phyloP scores from a whole-genome alignment of 2,329 filamentous ascomycete species.

The Malbranchea zuffiana region DNA sequence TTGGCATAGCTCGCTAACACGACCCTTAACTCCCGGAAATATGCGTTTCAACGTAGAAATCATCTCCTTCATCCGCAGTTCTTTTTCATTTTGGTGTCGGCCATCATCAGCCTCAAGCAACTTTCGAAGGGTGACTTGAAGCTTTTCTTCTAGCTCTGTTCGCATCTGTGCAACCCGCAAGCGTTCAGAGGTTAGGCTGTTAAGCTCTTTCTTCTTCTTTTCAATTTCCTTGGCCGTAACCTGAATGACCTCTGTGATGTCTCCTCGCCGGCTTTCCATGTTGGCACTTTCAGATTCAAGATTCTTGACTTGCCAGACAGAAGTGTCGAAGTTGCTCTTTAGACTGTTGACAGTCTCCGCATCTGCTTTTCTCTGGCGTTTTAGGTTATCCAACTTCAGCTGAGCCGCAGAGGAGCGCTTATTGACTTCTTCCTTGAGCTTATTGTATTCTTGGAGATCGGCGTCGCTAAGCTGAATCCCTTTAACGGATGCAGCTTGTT shows the following conservation, averaged over 20 bases:
- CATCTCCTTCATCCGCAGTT: slow-evolving; percentile 67
- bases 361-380: slow-evolving; percentile 80
- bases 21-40: slow-evolving; percentile 81
- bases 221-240: slow-evolving; percentile 68
- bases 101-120: slow-evolving; percentile 78
- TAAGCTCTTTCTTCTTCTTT: slow-evolving; percentile 80
- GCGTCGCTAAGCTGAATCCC: slow-evolving; percentile 75
- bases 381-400: slow-evolving; percentile 72
- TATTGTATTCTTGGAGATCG: slow-evolving; percentile 83
- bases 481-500: slow-evolving; percentile 71
- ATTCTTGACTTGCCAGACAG: slow-evolving; percentile 61
- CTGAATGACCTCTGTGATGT: slow-evolving; percentile 52
- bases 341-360: slow-evolving; percentile 82
- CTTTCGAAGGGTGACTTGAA: slow-evolving; percentile 68
- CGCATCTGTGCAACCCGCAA: slow-evolving; percentile 68
- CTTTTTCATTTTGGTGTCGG: slow-evolving; percentile 72
- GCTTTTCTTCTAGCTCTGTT: slow-evolving; percentile 84
- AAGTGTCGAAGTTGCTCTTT: slow-evolving; percentile 73
- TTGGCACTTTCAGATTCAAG: slow-evolving; percentile 59
- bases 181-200: slow-evolving; percentile 72
- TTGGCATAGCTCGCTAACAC: slow-evolving; percentile 82
- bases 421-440: slow-evolving; percentile 72
- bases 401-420: slow-evolving; percentile 71
- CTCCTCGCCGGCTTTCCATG: slow-evolving; percentile 57
- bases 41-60: slow-evolving; percentile 79